These are phyloP conservation scores for Pseudogymnoascus destructans DNA, from an alignment of 2,329 filamentous ascomycete genomes.

Conservation along the genomic window DNA sequence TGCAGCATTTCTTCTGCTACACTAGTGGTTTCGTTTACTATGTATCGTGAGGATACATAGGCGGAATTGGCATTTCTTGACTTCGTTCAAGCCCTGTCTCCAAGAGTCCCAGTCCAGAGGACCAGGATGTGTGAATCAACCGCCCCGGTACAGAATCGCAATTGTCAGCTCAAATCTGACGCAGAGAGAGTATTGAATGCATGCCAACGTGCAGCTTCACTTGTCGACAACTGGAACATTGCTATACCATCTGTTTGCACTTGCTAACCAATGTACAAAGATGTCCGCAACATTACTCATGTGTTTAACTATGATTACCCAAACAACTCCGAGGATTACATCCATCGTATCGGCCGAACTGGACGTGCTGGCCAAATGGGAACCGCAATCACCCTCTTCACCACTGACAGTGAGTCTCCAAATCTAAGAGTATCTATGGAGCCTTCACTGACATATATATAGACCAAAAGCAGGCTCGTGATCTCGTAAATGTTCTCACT, in stretches of 20 bases:
- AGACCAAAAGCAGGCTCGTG: slow-evolving; percentile 93
- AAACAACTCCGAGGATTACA: slow-evolving; percentile 98
- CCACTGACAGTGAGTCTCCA: slow-evolving; percentile 84
- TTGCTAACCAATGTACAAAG: slow-evolving; percentile 80
- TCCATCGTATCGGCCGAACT: slow-evolving; percentile 92
- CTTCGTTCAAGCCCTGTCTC: slow-evolving; percentile 59
- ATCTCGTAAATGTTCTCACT: slow-evolving; percentile 80
- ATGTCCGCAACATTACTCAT: slow-evolving; percentile 99
- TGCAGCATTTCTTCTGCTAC: slow-evolving; percentile 55
- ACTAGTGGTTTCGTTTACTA: slow-evolving; percentile 66
- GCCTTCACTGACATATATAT: slow-evolving; percentile 18
- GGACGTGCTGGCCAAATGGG: slow-evolving; percentile 88
- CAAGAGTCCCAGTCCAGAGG: slow-evolving; percentile 49
- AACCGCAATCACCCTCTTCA: slow-evolving; percentile 97
- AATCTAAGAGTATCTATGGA: slow-evolving; percentile 10
- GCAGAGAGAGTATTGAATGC: slow-evolving; percentile 30
- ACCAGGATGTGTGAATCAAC: slow-evolving; percentile 45
- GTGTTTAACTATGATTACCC: slow-evolving; percentile 99
- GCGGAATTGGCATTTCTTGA: slow-evolving; percentile 71
- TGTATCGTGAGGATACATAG: slow-evolving; percentile 53
- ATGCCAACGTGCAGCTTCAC: slow-evolving; percentile 26
- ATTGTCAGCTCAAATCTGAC: slow-evolving; percentile 27
- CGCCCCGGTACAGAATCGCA: slow-evolving; percentile 35
- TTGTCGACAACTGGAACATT: slow-evolving; percentile 45
- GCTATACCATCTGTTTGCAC: slow-evolving; percentile 45